These are phyloP conservation scores for Citrus trifoliata DNA, from an alignment of 345 rosid species.

Conservation along the genomic window DNA sequence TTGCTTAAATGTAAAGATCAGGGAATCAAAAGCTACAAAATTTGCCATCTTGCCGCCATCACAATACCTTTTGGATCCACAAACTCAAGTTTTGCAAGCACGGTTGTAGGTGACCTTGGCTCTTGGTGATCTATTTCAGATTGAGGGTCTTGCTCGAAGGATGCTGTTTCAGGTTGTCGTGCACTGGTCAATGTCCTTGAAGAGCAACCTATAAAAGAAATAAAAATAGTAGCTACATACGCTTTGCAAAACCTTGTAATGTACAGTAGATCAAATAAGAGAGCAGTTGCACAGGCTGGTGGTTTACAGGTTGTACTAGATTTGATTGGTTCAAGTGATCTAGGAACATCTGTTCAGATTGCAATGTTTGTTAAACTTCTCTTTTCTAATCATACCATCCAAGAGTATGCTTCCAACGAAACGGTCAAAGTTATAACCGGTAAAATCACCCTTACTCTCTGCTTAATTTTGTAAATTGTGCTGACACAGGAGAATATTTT, in stretches of 20 bases:
- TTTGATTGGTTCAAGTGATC: constrained; percentile 91
- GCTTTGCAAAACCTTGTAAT: constrained; percentile 96
- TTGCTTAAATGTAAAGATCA: constrained; percentile 89
- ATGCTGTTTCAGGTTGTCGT: constrained; percentile 95
- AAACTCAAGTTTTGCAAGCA: constrained; percentile 95
- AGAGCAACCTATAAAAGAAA: constrained; percentile 99
- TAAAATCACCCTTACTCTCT: constrained; percentile 24
- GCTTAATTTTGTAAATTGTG: neutral
- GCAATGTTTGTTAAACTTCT: constrained; percentile 95
- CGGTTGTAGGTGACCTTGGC: constrained; percentile 90
- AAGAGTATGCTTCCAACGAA: constrained; percentile 98
- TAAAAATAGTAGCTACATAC: constrained; percentile 98
- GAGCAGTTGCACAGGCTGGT: constrained; percentile 99
- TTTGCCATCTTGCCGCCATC: constrained; percentile 85
- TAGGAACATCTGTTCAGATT: constrained; percentile 94
- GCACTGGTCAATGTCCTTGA: constrained; percentile 96
- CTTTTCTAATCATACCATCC: constrained; percentile 95
- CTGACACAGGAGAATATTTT: neutral
- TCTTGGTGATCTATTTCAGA: constrained; percentile 96
- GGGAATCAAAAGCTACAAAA: constrained; percentile 91
- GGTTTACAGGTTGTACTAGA: constrained; percentile 97
- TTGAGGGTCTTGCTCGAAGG: constrained; percentile 96
- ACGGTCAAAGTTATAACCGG: constrained; percentile 98
- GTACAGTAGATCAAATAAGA: constrained; percentile 92
- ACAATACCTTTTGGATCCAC: constrained; percentile 96